Base-by-base conservation (phyloP, 371 early-diverging fungal species). In the Mucor indicus region DNA sequence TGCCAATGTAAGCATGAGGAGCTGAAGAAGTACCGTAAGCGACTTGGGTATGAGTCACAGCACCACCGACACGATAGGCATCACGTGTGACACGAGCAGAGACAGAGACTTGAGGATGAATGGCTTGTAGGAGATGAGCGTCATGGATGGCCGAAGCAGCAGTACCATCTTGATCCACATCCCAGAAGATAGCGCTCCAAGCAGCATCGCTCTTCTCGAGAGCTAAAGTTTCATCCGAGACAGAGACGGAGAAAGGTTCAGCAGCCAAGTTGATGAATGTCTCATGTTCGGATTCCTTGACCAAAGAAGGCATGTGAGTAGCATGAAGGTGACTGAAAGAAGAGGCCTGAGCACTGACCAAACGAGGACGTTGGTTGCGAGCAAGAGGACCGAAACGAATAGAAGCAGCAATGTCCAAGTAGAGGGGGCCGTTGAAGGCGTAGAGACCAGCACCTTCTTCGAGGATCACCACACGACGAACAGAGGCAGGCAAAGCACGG, bases 341-440 rank as follows among this genome's bases (percentile, higher is more conserved):
- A 50, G 48, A 44, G 13, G 73, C 71, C 46, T 77, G 73, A 24
- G 77, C 77, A 33, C 71, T 71, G 16, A 73, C 62, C 13, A 77
- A 47, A 48, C 66, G 66, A 33, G 71, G 73, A 29, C 62, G 66
- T 10, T 51, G 55, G 33, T 62, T 49, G 41, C 53, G 69, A 33
- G 58, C 53, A 24, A 67, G 37, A 16, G 59, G 38, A 47, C 83
- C 73, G 48, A 81, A 81, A 45, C 85, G 84, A 53, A 86, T 73
- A 8, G 85, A 77, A n/a, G 84, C 78, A 30, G 85, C 77, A 16
- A 89, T 78, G 47, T 89, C 87, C 51, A 84, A 63, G 57, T 78
- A 85, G 48, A 86, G 62, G 47, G 80, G 80, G 32, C 85, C 85
- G 36, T 72, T 77, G 56, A 70, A 77, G 8, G 73, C 73, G 51